Conservation (phyloP, 805 yeast species). For the Brettanomyces custersianus region DNA sequence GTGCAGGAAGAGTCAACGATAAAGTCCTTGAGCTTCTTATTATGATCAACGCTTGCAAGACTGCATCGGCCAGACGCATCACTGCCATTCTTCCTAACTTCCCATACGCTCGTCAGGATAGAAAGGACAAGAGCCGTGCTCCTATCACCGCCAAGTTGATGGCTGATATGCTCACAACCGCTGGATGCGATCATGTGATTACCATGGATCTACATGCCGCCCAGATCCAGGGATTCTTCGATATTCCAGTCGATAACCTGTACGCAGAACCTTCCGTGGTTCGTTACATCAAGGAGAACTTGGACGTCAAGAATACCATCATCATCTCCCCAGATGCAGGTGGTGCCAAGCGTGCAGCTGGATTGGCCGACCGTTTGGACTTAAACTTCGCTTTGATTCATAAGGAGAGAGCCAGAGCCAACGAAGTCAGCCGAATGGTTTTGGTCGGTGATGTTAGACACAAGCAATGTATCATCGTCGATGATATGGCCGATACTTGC, state of each 20-base stretch:
- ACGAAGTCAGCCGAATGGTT: constrained; percentile 92
- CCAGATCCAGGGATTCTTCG: constrained; percentile 95
- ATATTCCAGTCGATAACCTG: constrained; percentile 89
- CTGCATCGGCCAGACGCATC: constrained; percentile 91
- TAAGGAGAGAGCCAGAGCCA: constrained; percentile 91
- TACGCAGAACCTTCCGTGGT: constrained; percentile 92
- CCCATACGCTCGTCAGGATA: constrained; percentile 96
- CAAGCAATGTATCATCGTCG: constrained; percentile 78
- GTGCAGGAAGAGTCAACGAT: constrained; percentile 77
- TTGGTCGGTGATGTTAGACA: constrained; percentile 88
- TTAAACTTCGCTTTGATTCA: constrained; percentile 92
- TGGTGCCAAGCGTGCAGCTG: constrained; percentile 96
- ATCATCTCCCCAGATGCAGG: constrained; percentile 98
- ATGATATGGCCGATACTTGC: constrained; percentile 98
- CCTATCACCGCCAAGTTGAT: constrained; percentile 92
- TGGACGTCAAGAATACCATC: constrained; percentile 49
- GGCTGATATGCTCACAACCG: constrained; percentile 85
- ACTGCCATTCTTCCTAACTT: constrained; percentile 94
- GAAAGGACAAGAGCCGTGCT: constrained; percentile 92
- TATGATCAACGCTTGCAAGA: constrained; percentile 87
- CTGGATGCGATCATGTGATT: constrained; percentile 92
- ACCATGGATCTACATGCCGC: constrained; percentile 97
- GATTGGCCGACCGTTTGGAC: constrained; percentile 85
- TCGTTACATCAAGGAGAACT: constrained; percentile 64
- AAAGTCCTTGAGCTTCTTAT: constrained; percentile 78